Percentiles rank a stretch among this genome's conserved stretches.
Evolutionary conservation across 148 eudicot species (phyloP).

Genomic region (Rhododendron simsii): DNA sequence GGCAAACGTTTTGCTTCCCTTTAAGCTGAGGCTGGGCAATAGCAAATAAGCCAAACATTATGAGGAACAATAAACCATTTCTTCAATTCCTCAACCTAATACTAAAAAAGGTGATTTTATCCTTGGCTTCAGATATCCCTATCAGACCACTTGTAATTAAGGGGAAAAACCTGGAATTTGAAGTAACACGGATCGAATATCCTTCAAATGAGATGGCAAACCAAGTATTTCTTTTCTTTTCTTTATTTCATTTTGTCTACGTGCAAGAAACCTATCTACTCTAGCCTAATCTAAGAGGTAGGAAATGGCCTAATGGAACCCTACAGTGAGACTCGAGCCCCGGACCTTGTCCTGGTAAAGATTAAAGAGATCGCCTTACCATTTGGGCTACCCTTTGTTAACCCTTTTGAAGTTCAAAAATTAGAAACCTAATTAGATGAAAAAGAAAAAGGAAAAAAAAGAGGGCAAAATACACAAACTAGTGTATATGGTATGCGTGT

Average conservation of each 20-base stretch:
- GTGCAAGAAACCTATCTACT: neutral
- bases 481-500: neutral
- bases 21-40: neutral
- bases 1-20: neutral
- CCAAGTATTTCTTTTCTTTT: too few species aligned
- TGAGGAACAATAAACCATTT: neutral
- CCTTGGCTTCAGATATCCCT: neutral
- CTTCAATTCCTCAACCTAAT: neutral
- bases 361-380: neutral
- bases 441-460: neutral
- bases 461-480: neutral
- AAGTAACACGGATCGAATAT: neutral
- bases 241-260: too few species aligned
- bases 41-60: neutral
- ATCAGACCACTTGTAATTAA: neutral
- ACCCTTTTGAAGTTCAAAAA: neutral
- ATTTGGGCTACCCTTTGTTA: neutral
- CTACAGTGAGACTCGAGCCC: too few species aligned
- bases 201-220: neutral
- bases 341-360: too few species aligned
- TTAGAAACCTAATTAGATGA: neutral
- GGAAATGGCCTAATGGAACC: too few species aligned
- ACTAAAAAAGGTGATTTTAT: neutral
- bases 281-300: too few species aligned
- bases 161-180: neutral